Evolutionary conservation across 2,329 filamentous ascomycete genomes (phyloP).

Genomic region (Trichothecium sympodiale): DNA sequence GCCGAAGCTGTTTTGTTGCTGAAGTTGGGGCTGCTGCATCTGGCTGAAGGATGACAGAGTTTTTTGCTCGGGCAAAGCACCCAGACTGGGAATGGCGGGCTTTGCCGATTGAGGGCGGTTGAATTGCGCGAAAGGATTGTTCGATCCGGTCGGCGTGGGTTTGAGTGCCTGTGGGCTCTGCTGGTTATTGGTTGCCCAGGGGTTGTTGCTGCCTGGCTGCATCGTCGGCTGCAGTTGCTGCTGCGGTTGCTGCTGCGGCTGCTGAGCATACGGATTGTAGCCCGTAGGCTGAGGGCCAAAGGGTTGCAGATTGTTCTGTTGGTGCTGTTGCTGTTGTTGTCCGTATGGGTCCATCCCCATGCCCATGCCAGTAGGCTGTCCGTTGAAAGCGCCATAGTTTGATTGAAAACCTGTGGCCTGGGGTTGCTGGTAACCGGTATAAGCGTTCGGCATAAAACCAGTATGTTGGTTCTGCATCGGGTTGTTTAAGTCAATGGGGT

Average conservation of each 20-base stretch:
- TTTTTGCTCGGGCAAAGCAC: conserved; percentile 74
- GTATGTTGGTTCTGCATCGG: conserved; percentile 71
- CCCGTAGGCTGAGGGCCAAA: conserved; percentile 42
- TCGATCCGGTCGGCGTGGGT: conserved; percentile 84
- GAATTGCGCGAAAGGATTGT: conserved; percentile 91
- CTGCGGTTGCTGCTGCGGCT: conserved; percentile 23
- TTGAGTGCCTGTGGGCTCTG: conserved; percentile 50
- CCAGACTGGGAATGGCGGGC: conserved; percentile 57
- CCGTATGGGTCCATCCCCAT: conserved; percentile 59
- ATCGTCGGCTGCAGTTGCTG: conserved; percentile 44
- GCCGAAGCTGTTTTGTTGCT: conserved; percentile 28
- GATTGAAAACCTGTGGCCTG: conserved; percentile 36
- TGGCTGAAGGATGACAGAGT: conserved; percentile 51
- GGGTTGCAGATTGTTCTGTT: conserved; percentile 24
- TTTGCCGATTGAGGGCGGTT: conserved; percentile 43
- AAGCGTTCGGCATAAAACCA: conserved; percentile 51
- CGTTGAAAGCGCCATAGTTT: conserved; percentile 57
- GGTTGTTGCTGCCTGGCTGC: conserved; percentile 83
- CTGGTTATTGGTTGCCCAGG: conserved; percentile 63
- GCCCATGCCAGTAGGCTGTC: conserved; percentile 44
- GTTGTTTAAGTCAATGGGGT: conserved; percentile 67
- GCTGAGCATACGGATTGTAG: conserved; percentile 42
- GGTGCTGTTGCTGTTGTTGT: conserved; percentile 36
- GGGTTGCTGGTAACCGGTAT: conserved; percentile 39
- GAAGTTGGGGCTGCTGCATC: conserved; percentile 33